Base-by-base conservation (phyloP, 1,284 basidiomycete genomes). In the Coniferiporia weirii region DNA sequence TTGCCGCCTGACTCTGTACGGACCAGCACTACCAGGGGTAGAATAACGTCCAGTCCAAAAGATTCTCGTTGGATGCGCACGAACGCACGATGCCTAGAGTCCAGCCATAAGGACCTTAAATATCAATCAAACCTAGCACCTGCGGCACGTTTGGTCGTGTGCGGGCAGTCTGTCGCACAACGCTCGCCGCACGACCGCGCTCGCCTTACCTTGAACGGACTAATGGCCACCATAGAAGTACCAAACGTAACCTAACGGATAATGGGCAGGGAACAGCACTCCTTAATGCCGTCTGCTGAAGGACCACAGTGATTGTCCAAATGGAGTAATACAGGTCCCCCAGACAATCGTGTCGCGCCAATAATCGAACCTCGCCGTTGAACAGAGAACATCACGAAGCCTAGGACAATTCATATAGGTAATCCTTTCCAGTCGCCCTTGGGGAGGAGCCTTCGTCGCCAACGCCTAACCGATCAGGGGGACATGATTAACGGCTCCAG, bases 401-500 rank as follows among this genome's bases (percentile, higher is more conserved):
- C 57, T 54, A 56, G 54, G 57, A 59, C 36, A 61, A 56, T 38
- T 59, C 57, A 57, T 62, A 60, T 52, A 62, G 57, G 57, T 51
- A 62, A 56, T 48, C 60, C 60, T 53, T 60, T 44, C 49, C 40
- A 57, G 52, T 54, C 52, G 56, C 50, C 50, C 47, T 49, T 61
- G 40, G 45, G 47, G 22, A 48, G 32, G 59, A 45, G 17, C 54
- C 36, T 53, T 60, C 54, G 48, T 47, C 50, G 54, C 52, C 56
- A 54, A 61, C 34, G 56, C 51, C 56, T 32, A 36, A 46, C 34
- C 49, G 50, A 52, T 46, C 35, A 40, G 34, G 47, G 35, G 34
- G 7, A 20, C 20, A 32, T n/a, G 36, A 38, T 52, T 46, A 55
- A 71, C 72, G 68, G 69, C 72, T 71, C 84, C 83, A 87, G 73